phyloP scores from a whole-genome alignment of 2,329 filamentous ascomycete genomes.

The Pseudogymnoascus sp. region DNA sequence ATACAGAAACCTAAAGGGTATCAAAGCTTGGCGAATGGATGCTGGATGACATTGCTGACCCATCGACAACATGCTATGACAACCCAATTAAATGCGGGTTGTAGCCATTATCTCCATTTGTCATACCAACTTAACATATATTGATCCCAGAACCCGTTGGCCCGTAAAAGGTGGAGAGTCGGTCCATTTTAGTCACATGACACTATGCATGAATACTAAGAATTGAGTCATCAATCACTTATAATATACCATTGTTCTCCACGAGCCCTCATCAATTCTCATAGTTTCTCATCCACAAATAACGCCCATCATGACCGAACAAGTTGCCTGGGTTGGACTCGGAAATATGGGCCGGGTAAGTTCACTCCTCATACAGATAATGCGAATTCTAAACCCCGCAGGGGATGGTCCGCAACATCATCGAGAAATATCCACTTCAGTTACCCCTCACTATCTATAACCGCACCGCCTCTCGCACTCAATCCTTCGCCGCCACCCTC shows the following conservation, averaged over 20 bases:
- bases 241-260: not conserved
- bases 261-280: not conserved
- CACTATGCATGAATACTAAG: not conserved
- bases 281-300: not conserved
- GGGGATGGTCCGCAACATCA: constrained; percentile 81
- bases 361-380: constrained; percentile 14
- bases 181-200: not conserved
- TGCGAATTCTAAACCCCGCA: constrained; percentile 28
- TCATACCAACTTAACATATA: not conserved
- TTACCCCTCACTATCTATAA: constrained; percentile 74
- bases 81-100: not conserved
- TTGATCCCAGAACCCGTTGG: not conserved
- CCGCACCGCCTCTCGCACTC: constrained; percentile 59
- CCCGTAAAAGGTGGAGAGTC: not conserved
- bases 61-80: not conserved
- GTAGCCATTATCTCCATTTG: not conserved
- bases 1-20: too few species aligned
- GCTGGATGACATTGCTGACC: not conserved
- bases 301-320: constrained; percentile 42
- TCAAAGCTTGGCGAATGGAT: not conserved
- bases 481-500: constrained; percentile 55
- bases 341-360: constrained; percentile 80
- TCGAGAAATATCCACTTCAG: constrained; percentile 64
- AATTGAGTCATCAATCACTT: not conserved
- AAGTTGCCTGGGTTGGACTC: constrained; percentile 71